phyloP scores from a whole-genome alignment of 345 rosid species.

The Ceriops decandra region DNA sequence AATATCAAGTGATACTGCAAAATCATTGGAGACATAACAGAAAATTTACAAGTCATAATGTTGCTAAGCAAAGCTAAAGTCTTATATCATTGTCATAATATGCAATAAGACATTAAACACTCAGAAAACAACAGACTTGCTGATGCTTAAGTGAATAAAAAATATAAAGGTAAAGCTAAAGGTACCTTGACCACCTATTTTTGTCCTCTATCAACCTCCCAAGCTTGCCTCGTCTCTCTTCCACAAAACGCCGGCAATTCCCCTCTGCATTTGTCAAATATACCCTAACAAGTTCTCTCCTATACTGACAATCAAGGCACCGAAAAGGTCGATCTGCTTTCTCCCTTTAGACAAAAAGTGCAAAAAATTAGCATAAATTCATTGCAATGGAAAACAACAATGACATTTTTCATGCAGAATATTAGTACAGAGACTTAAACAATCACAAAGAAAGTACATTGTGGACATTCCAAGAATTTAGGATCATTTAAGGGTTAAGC shows the following conservation, averaged over 20 bases:
- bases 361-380: background rate
- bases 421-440: background rate
- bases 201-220: conserved; percentile 72
- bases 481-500: background rate
- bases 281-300: conserved; percentile 91
- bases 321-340: conserved; percentile 86
- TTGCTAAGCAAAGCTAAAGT: background rate
- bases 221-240: conserved; percentile 70
- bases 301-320: conserved; percentile 79
- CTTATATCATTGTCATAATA: background rate
- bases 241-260: conserved; percentile 78
- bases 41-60: background rate
- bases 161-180: background rate
- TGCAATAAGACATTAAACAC: background rate
- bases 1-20: background rate
- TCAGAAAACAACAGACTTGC: background rate
- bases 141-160: background rate
- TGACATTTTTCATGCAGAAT: background rate
- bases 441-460: too few relatives aligned
- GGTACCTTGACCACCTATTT: conserved; percentile 83
- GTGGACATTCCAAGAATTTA: background rate
- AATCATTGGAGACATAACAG: background rate
- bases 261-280: conserved; percentile 86
- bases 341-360: conserved; percentile 49
- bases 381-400: background rate